These are phyloP conservation scores for Poteriospumella lacustris DNA, from an alignment of 108 stramenopile genomes.

Conservation along the genomic window DNA sequence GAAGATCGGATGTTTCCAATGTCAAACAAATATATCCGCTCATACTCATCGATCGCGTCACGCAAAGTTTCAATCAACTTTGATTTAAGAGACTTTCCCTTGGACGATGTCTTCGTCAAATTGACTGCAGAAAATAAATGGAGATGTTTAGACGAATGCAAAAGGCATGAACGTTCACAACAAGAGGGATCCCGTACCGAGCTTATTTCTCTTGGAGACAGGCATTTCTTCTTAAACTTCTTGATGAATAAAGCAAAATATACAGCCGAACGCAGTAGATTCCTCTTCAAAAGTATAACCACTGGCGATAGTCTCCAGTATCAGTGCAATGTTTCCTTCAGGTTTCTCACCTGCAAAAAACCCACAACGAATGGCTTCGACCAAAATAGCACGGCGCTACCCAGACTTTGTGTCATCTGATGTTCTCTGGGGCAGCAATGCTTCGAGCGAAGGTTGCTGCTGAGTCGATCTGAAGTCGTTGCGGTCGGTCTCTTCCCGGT, in stretches of 20 bases:
- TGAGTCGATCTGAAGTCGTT: no score
- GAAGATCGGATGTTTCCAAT: conserved; percentile 89
- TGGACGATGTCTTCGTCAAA: conserved; percentile 82
- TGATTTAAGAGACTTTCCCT: conserved; percentile 84
- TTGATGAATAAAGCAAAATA: neutral
- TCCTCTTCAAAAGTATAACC: neutral
- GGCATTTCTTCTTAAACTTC: conserved; percentile 16
- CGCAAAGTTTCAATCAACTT: conserved; percentile 73
- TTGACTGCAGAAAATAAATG: conserved; percentile 54
- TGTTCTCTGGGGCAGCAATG: no score
- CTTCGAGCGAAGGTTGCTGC: no score
- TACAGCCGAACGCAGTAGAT: neutral
- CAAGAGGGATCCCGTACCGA: neutral
- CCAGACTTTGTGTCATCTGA: no score
- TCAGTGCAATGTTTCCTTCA: no score
- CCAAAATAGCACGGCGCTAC: no score
- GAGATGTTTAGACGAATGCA: neutral
- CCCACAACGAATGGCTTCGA: no score
- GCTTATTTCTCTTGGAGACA: conserved; percentile 18
- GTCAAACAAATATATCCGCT: conserved; percentile 77
- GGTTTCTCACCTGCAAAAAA: no score
- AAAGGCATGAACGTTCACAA: no score
- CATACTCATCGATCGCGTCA: conserved; percentile 70
- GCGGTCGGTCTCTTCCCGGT: no score
- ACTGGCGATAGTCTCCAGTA: neutral